Percentiles rank a stretch among this genome's conserved stretches.
phyloP scores from a whole-genome alignment of 1,284 basidiomycete genomes.

The Puccinia novopanici region DNA sequence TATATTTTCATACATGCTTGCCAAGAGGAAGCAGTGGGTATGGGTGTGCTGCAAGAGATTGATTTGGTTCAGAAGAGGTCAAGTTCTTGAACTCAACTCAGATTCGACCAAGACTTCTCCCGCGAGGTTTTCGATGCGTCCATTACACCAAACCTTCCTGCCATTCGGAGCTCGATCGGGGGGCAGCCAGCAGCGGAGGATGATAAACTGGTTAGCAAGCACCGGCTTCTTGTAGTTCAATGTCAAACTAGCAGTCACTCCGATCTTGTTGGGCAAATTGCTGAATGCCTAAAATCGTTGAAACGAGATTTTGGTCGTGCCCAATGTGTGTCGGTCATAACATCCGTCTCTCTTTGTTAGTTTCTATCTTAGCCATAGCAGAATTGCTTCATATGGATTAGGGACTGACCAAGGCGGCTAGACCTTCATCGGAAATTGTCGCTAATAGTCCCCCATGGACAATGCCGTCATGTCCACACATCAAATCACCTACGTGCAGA shows the following conservation, averaged over 20 bases:
- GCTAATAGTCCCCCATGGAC: constrained; percentile 89
- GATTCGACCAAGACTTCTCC: constrained; percentile 33
- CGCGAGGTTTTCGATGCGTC: constrained; percentile 29
- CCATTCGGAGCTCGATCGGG: constrained; percentile 13
- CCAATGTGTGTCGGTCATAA: too few species aligned
- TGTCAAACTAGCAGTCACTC: constrained; percentile 63
- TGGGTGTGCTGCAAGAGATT: neutral
- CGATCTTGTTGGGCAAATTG: constrained; percentile 33
- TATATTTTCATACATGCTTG: too few species aligned
- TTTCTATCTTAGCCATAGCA: too few species aligned
- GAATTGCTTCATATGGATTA: too few species aligned
- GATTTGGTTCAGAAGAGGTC: neutral
- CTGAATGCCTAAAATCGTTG: constrained; percentile 11
- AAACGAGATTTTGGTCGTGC: too few species aligned
- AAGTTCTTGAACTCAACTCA: constrained; percentile 46
- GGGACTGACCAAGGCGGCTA: constrained; percentile 79
- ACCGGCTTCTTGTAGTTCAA: constrained; percentile 79
- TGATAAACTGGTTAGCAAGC: constrained; percentile 70
- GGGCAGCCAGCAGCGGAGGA: constrained; percentile 5
- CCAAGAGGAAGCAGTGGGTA: too few species aligned
- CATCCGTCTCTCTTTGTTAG: too few species aligned
- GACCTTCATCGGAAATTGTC: constrained; percentile 81
- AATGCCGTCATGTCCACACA: constrained; percentile 90
- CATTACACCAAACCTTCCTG: constrained; percentile 33
- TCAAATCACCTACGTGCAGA: constrained; percentile 76